Conservation (phyloP, 352 stramenopile genomes). For the Phytopythium sindhum region DNA sequence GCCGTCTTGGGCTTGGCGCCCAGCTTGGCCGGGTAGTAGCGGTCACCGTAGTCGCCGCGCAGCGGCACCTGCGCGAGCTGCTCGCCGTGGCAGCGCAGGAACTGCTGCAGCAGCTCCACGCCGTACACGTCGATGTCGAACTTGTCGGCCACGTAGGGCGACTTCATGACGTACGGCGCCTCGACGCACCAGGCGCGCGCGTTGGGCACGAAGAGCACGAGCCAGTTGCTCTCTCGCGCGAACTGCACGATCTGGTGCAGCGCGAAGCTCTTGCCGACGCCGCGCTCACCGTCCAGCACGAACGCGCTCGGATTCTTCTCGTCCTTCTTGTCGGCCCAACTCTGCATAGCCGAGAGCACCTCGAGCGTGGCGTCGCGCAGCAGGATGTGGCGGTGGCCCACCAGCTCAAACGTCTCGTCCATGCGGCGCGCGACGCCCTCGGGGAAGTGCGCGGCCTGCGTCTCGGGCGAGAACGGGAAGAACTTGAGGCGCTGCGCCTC, state of each 20-base stretch:
- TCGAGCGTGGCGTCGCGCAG: slow-evolving; percentile 72
- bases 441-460: slow-evolving; percentile 68
- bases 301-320: slow-evolving; percentile 31
- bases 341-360: slow-evolving; percentile 72
- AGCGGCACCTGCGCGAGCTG: slow-evolving; percentile 64
- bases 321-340: slow-evolving; percentile 42
- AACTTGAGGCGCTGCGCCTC: slow-evolving; percentile 70
- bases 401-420: slow-evolving; percentile 77
- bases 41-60: slow-evolving; percentile 68
- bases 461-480: slow-evolving; percentile 74
- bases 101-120: slow-evolving; percentile 75
- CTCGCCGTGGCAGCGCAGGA: slow-evolving; percentile 70
- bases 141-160: slow-evolving; percentile 70
- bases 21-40: slow-evolving; percentile 76
- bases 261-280: slow-evolving; percentile 79
- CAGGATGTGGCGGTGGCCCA: slow-evolving; percentile 84
- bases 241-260: slow-evolving; percentile 88
- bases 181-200: slow-evolving; percentile 77
- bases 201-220: slow-evolving; percentile 81
- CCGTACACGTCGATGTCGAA: slow-evolving; percentile 86
- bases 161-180: slow-evolving; percentile 84
- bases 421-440: slow-evolving; percentile 72
- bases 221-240: slow-evolving; percentile 80
- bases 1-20: slow-evolving; percentile 70
- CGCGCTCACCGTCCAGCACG: slow-evolving; percentile 79